phyloP scores from a whole-genome alignment of 2,329 filamentous ascomycete species.

The Penicillium sp. region DNA sequence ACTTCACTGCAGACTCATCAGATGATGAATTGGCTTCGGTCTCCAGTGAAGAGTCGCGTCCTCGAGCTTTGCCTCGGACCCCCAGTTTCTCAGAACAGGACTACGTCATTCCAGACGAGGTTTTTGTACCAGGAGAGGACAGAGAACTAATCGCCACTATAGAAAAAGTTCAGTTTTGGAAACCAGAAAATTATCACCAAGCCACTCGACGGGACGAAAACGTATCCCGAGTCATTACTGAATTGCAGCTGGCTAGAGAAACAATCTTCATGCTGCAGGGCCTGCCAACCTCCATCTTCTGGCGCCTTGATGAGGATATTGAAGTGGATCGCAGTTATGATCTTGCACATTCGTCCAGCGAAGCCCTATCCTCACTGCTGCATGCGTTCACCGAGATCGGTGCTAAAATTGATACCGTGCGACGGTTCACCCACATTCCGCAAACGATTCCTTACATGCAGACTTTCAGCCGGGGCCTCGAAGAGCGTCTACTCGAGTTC shows the following conservation, averaged over 20 bases:
- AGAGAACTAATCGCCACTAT: slow-evolving; percentile 41
- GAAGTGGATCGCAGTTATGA: slow-evolving; percentile 40
- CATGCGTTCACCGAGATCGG: slow-evolving; percentile 51
- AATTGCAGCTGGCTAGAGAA: slow-evolving; percentile 73
- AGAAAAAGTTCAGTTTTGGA: slow-evolving; percentile 52
- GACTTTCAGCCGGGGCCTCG: slow-evolving; percentile 66
- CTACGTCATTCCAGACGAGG: slow-evolving; percentile 34
- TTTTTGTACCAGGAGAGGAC: slow-evolving; percentile 34
- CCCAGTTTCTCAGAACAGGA: slow-evolving; percentile 30
- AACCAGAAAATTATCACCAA: slow-evolving; percentile 21
- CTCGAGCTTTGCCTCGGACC: slow-evolving; percentile 28
- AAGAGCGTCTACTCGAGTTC: slow-evolving; percentile 57
- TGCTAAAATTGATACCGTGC: slow-evolving; percentile 47
- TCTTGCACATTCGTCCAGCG: slow-evolving; percentile 34
- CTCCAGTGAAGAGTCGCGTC: slow-evolving; percentile 33
- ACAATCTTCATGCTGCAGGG: slow-evolving; percentile 83
- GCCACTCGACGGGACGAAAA: slow-evolving; percentile 15
- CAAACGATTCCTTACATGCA: slow-evolving; percentile 64
- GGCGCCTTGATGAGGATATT: slow-evolving; percentile 35
- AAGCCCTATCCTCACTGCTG: slow-evolving; percentile 33
- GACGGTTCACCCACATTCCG: slow-evolving; percentile 47
- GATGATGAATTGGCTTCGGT: slow-evolving; percentile 39
- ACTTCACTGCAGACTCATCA: slow-evolving; percentile 40
- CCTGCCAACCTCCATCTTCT: slow-evolving; percentile 71
- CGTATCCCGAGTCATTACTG: slow-evolving; percentile 54